Evolutionary conservation across 108 stramenopile genomes (phyloP), one percentile per base, ranked within the genome.

Genomic region (Fragilaria radians): DNA sequence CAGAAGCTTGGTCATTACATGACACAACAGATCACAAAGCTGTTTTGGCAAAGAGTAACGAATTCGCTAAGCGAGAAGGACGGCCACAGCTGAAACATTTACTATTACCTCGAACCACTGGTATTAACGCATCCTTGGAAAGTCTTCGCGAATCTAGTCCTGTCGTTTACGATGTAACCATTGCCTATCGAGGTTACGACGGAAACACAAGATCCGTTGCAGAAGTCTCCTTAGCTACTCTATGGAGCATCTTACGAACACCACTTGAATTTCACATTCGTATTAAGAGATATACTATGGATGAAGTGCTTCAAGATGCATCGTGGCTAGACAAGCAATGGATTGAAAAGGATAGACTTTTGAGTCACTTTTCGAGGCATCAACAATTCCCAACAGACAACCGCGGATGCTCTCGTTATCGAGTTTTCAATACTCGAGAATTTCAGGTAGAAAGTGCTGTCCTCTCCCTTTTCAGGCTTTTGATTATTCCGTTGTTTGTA

Each of bases 251-350:
- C 1, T 30, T 78, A 23, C 74, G 79, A 36, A 54, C 70, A 3
- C 84, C 80, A 3, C 21, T 42, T 9, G 80, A 85, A 62, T 46
- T 85, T 48, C 78, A 81, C 52, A 55, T 85, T 33, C 80, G 78
- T 3, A 79, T 85, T 53, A 85, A 85, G 36, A 71, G 84, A 9
- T 81, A 74, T 34, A 73, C 67, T 63, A 63, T 89, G 67, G 88
- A 82, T 55, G 88, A 89, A 74, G 88, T 85, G 5, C 32, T 85
- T 0, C 65, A 70, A 52, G 82, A 89, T 65, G 32, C 82, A 19
- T 57, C 71, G 17, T 89, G 88, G 88, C 56, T 89, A 52, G 88
- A 89, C 52, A 82, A 89, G 51, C 80, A 82, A 54, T 89, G 88
- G 88, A 70, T 72, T 14, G 82, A 83, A 49, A 89, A 89, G 36